Evolutionary conservation across 2,329 filamentous ascomycete genomes (phyloP).

Genomic region (Nothophoma quercina): DNA sequence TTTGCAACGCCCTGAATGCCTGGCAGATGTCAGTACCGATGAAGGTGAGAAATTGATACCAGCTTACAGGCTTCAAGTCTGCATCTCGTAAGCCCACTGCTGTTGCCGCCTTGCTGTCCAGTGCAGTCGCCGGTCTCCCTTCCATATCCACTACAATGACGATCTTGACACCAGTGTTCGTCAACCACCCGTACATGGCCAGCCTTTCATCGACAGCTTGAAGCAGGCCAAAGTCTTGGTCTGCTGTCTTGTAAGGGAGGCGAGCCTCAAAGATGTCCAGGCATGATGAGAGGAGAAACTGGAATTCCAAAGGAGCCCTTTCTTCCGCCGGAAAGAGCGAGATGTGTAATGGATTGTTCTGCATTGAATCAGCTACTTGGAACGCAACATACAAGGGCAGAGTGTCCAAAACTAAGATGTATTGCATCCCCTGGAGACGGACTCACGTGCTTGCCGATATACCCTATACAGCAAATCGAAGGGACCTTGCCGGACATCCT

Average conservation of each 20-base stretch:
- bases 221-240: constrained; percentile 88
- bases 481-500: constrained; percentile 61
- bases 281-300: constrained; percentile 86
- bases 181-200: constrained; percentile 94
- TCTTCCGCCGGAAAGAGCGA: constrained; percentile 81
- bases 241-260: constrained; percentile 72
- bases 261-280: constrained; percentile 94
- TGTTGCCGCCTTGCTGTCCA: constrained; percentile 47
- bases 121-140: constrained; percentile 62
- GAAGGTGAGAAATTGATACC: background rate
- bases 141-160: constrained; percentile 92
- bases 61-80: constrained; percentile 81
- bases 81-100: constrained; percentile 78
- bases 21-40: constrained; percentile 41
- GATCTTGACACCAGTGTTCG: constrained; percentile 92
- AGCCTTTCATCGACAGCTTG: constrained; percentile 94
- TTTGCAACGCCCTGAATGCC: constrained; percentile 90
- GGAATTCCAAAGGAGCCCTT: constrained; percentile 84
- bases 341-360: constrained; percentile 98
- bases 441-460: constrained; percentile 90
- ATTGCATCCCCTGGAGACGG: background rate
- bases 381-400: too few species aligned
- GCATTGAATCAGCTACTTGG: background rate
- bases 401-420: background rate
- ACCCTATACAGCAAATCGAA: constrained; percentile 89